phyloP scores from a whole-genome alignment of 176 grass and related monocot species.

The Carex pumila region DNA sequence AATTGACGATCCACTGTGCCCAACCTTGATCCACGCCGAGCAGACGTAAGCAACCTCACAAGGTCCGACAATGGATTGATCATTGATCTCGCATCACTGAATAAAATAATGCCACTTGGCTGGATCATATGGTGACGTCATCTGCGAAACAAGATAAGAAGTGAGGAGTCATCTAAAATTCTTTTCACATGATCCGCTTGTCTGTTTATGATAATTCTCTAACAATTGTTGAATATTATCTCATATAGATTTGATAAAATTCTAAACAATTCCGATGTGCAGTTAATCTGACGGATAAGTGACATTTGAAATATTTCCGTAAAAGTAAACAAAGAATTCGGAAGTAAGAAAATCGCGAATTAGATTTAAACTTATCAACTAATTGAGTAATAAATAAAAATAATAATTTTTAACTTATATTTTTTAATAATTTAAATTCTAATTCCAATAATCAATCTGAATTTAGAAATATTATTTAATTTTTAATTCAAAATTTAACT shows the following conservation, averaged over 20 bases:
- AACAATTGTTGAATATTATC: background rate
- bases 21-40: background rate
- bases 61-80: background rate
- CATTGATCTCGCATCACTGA: background rate
- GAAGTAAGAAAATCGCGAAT: too few species aligned
- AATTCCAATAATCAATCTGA: too few species aligned
- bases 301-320: too few species aligned
- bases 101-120: conserved; percentile 3
- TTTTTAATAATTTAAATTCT: too few species aligned
- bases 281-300: too few species aligned
- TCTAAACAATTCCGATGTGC: background rate
- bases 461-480: too few species aligned
- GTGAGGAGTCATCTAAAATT: background rate
- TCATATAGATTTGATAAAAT: background rate
- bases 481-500: too few species aligned
- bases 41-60: conserved; percentile 24
- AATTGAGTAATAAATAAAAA: too few species aligned
- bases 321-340: too few species aligned
- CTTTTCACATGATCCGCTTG: background rate
- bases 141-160: background rate
- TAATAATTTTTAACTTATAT: too few species aligned
- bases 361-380: too few species aligned
- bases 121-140: background rate
- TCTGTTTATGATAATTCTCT: background rate
- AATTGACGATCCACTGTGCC: conserved; percentile 31